A percentile compares a stretch with the other conserved stretches of the same genome.
Evolutionary conservation across 495 filamentous ascomycete species (phyloP).

Genomic region (Penicillium salamii): DNA sequence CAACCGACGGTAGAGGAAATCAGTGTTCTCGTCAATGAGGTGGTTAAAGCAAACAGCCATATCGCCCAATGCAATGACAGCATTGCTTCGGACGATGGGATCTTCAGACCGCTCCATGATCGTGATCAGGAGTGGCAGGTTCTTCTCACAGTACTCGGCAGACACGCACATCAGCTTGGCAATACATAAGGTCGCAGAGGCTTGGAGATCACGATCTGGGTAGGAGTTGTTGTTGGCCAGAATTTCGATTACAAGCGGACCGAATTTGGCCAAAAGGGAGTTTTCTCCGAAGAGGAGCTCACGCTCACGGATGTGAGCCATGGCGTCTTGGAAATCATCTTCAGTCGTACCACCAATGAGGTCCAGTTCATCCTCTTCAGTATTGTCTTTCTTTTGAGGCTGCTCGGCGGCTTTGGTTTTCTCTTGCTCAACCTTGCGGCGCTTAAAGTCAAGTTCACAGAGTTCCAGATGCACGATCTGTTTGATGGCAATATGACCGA

Average conservation of each 20-base stretch:
- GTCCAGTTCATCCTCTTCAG: conserved; percentile 78
- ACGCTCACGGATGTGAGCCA: conserved; percentile 89
- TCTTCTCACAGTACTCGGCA: conserved; percentile 90
- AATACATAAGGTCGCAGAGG: conserved; percentile 91
- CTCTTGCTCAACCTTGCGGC: conserved; percentile 90
- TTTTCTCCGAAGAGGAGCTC: conserved; percentile 87
- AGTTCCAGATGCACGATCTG: conserved; percentile 99
- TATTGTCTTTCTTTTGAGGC: conserved; percentile 43
- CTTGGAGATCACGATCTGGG: conserved; percentile 81
- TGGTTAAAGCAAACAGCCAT: conserved; percentile 99
- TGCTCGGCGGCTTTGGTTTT: conserved; percentile 64
- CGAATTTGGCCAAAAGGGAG: conserved; percentile 84
- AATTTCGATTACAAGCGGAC: conserved; percentile 85
- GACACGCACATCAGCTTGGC: conserved; percentile 98
- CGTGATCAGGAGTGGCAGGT: conserved; percentile 92
- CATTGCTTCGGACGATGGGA: conserved; percentile 87
- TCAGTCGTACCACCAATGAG: conserved; percentile 96
- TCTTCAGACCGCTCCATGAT: conserved; percentile 93
- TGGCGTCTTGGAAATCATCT: conserved; percentile 96
- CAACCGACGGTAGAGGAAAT: conserved; percentile 91
- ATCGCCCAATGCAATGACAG: conserved; percentile 93
- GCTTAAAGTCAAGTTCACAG: conserved; percentile 95
- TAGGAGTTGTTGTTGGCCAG: conserved; percentile 92
- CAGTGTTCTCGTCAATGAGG: conserved; percentile 97
- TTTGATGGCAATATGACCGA: conserved; percentile 96